Base-by-base conservation (phyloP, 495 filamentous ascomycete species). In the Penicillium macrosclerotiorum region DNA sequence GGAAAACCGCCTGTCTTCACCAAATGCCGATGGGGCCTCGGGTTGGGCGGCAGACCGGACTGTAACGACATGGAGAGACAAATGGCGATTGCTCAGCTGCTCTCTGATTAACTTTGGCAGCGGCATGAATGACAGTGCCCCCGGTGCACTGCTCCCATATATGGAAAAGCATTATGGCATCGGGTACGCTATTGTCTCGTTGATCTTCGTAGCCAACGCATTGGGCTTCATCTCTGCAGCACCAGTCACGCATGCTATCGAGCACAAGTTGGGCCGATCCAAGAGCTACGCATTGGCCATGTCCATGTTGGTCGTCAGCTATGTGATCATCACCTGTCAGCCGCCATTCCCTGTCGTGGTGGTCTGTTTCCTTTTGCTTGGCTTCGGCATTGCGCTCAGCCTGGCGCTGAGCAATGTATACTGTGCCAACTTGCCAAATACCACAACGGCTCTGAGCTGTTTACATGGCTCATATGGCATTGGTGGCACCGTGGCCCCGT, bases 151-250 rank as follows among this genome's bases (percentile, higher is more conserved):
- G 33, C 83, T 91, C 52, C 86, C 87, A 1, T 84, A 85, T 49
- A 83, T 92, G 52, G 85, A 90, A 66, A 74, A 72, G 13, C 50
- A 84, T 45, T 92, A 90, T 56, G 42, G 68, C 37, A 86, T 91
- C 38, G 82, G 79, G 40, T 90, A 90, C 48, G 81, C 84, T 5
- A 57, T 87, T 17, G 83, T 90, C 18, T 89, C 88, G 8, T 64
- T 90, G 6, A 83, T 95, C 54, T 93, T 91, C 71, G 76, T 95
- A 19, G 74, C 82, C 30, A 88, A 86, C 51, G 88, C 89, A 0
- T 38, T 85, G 12, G 89, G 89, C 16, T 94, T 89, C 68, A 82
- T 90, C 54, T 54, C 74, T 32, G 85, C 84, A 3, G 87, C 87
- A 2, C 80, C 84, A 18, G 71, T 82, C 47, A 78, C 81, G 27